Evolutionary conservation across 192 early-diverging fungal genomes (phyloP).

Genomic region (Oehlia diaphana): DNA sequence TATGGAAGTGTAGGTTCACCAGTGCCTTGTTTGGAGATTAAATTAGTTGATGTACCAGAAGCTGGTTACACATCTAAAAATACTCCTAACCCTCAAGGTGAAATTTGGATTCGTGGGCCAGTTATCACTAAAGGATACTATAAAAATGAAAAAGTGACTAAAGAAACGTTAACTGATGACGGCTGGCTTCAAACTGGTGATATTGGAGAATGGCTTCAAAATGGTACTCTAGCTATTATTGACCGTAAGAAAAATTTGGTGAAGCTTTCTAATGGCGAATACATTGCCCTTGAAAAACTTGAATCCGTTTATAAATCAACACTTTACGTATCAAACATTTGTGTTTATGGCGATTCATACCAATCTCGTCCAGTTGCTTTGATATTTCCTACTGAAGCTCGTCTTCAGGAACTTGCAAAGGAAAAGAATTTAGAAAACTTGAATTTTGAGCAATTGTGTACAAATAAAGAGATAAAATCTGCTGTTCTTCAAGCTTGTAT

Average conservation of each 20-base stretch:
- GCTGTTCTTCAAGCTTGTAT: slow-evolving; percentile 46
- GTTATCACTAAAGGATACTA: slow-evolving; percentile 80
- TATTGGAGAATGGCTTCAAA: slow-evolving; percentile 80
- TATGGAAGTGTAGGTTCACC: slow-evolving; percentile 74
- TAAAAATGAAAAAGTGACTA: slow-evolving; percentile 66
- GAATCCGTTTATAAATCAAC: slow-evolving; percentile 86
- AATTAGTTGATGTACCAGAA: slow-evolving; percentile 74
- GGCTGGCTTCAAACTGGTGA: slow-evolving; percentile 91
- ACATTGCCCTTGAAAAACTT: slow-evolving; percentile 92
- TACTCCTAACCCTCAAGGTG: slow-evolving; percentile 69
- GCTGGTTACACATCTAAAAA: slow-evolving; percentile 62
- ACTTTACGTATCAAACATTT: slow-evolving; percentile 73
- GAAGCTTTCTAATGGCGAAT: slow-evolving; percentile 89
- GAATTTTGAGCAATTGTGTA: slow-evolving; percentile 56
- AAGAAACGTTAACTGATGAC: slow-evolving; percentile 67
- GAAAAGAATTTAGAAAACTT: slow-evolving; percentile 40
- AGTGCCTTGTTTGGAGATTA: slow-evolving; percentile 74
- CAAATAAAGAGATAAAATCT: slow-evolving; percentile 52
- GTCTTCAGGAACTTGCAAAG: slow-evolving; percentile 47
- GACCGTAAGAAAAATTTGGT: slow-evolving; percentile 95
- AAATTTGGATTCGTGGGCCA: slow-evolving; percentile 83
- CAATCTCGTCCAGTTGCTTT: slow-evolving; percentile 75
- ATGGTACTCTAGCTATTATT: slow-evolving; percentile 81
- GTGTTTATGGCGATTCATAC: slow-evolving; percentile 73
- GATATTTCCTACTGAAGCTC: slow-evolving; percentile 65